Conservation (phyloP, 495 filamentous ascomycete genomes). For the Penicillium paradoxum region DNA sequence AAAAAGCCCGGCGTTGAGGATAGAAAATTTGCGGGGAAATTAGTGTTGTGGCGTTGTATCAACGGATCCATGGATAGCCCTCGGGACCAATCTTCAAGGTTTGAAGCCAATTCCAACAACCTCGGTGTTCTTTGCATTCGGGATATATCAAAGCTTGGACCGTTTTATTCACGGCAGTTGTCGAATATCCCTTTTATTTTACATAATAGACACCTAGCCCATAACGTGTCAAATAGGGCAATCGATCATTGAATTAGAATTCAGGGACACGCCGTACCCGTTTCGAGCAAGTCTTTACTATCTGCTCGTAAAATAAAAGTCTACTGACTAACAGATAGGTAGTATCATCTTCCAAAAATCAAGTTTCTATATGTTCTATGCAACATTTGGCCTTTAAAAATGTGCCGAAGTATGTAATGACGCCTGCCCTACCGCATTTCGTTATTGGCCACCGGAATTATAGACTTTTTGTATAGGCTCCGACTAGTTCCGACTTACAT, state of each 20-base stretch:
- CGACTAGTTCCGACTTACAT: not conserved
- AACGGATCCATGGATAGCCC: not conserved
- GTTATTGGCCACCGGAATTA: not conserved
- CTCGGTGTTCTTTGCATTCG: not conserved
- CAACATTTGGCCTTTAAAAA: no score
- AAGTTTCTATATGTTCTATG: no score
- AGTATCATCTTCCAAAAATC: no score
- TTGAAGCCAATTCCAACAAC: not conserved
- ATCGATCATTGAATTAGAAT: not conserved
- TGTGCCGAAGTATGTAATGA: not conserved
- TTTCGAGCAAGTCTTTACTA: no score
- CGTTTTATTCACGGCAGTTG: not conserved
- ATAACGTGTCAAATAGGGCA: not conserved
- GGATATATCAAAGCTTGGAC: not conserved
- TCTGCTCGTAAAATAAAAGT: no score
- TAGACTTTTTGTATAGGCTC: not conserved
- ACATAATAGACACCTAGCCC: no score
- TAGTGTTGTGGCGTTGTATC: not conserved
- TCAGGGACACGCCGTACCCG: no score
- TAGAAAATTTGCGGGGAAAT: not conserved
- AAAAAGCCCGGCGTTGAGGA: not conserved
- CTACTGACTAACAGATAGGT: no score
- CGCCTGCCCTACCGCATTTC: not conserved
- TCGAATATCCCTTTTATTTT: not conserved
- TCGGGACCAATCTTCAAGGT: no score